Evolutionary conservation across 2,329 filamentous ascomycete species (phyloP), one percentile per base, ranked within the genome.

Genomic region (Elsinoe perseae): DNA sequence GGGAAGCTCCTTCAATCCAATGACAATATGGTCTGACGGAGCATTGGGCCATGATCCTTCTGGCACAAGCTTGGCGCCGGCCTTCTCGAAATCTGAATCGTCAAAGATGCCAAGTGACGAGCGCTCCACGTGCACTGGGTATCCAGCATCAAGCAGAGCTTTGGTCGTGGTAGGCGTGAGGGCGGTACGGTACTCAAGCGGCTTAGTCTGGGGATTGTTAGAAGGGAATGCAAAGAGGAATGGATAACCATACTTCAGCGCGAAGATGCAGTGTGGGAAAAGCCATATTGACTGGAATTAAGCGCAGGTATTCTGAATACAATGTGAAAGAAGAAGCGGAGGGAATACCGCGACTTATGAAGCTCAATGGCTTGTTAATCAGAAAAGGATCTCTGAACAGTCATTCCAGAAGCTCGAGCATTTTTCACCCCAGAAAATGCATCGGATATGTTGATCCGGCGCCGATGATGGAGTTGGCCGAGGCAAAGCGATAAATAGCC

Each of bases 1-100:
- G 2, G 69, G 69, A 43, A 71, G 59, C 58, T 72, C 80, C 77
- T 71, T 71, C 56, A 71, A 61, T 9, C 68, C 69, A 58, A 70
- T 60, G 42, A 71, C 64, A 58, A 70, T 66, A 58, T 68, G 65
- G 36, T 71, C 68, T 48, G 61, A 78, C 2, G 72, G 71, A 14
- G 66, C 70, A 52, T 72, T 63, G 5, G 64, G 64, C 72, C 72
- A 73, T 20, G 67, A 71, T 8, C 69, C 70, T 46, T 70, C 69
- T 4, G 70, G 66, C 6, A 73, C 70, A 9, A 73, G 63, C 7
- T 59, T 68, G 5, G 70, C 70, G 28, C 72, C 71, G 7, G 70
- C 68, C 36, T 67, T 64, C 54, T 72, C 70, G 57, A 73, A 74
- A 56, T 73, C 72, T 2, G 61, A 54, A 59, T 73, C 70, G 2